Evolutionary conservation across 2,329 filamentous ascomycete species (phyloP), one percentile per base, ranked within the genome.

Genomic region (Esteya vermicola): DNA sequence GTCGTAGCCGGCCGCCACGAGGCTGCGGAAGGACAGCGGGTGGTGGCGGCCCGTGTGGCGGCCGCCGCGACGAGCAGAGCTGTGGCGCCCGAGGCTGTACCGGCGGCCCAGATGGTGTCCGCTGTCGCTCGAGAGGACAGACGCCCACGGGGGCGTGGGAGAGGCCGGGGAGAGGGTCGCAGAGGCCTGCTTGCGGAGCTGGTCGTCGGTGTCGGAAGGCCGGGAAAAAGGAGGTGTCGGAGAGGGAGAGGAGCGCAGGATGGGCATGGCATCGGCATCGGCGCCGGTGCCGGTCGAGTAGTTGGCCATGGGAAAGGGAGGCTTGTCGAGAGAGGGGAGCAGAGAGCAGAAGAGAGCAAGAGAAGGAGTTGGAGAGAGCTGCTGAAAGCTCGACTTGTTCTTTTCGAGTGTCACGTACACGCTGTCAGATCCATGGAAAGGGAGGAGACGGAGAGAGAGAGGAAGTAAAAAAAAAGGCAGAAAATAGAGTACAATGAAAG

Each of bases 11-110:
- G 13, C 16, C 14, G 33, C 33, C 19, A 41, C 34, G 18, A 21
- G n/a, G 27, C 23, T 16, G 34, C 25, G 19, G 23, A 21, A 4
- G 25, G 21, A 3, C 33, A 19, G 31, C 5, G 27, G 14, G 3
- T 18, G 27, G n/a, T 13, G 7, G 3, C 23, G 14, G n/a, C 23
- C n/a, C n/a, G n/a, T n/a, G n/a, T n/a, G n/a, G n/a, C n/a, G n/a
- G n/a, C n/a, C 28, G n/a, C 23, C 25, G 10, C 36, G 22, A 22
- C 25, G 25, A 19, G 25, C 25, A 6, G 19, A 3, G 23, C 26
- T 28, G 27, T 19, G 18, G 6, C 44, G 44, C 20, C 37, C 41
- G 18, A 43, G 22, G 18, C 40, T 43, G 23, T 43, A 43, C 21
- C 32, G 40, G 4, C 40, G 41, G 12, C 34, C 40, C 7, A 40